Conservation (phyloP, 176 grass and related monocot genomes). For the Oryza meyeriana region DNA sequence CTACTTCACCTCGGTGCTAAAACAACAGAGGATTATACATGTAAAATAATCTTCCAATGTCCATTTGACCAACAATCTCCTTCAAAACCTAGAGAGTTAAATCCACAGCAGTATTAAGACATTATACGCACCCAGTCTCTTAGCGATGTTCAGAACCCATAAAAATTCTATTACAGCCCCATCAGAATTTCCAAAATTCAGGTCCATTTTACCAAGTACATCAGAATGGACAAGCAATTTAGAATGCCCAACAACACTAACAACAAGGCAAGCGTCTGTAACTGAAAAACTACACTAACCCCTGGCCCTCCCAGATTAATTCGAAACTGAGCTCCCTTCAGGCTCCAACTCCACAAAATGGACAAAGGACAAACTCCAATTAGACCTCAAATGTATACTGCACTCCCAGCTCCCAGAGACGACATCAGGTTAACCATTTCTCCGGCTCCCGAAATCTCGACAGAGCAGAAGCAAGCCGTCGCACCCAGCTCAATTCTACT, state of each 20-base stretch:
- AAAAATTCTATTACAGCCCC: neutral
- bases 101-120: neutral
- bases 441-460: neutral
- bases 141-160: neutral
- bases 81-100: slow-evolving; percentile 7
- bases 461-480: neutral
- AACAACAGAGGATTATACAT: neutral
- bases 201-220: neutral
- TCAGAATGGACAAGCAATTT: neutral
- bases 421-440: neutral
- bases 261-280: neutral
- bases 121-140: neutral
- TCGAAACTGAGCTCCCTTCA: neutral
- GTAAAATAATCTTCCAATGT: neutral
- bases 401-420: neutral
- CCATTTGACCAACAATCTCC: neutral
- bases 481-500: neutral
- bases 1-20: neutral
- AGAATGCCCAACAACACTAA: neutral
- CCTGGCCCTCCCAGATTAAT: neutral
- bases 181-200: neutral
- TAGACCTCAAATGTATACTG: neutral
- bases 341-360: neutral
- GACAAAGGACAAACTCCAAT: neutral
- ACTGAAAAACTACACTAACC: neutral